phyloP scores from a whole-genome alignment of 495 filamentous ascomycete species.

The Neurospora sp. region DNA sequence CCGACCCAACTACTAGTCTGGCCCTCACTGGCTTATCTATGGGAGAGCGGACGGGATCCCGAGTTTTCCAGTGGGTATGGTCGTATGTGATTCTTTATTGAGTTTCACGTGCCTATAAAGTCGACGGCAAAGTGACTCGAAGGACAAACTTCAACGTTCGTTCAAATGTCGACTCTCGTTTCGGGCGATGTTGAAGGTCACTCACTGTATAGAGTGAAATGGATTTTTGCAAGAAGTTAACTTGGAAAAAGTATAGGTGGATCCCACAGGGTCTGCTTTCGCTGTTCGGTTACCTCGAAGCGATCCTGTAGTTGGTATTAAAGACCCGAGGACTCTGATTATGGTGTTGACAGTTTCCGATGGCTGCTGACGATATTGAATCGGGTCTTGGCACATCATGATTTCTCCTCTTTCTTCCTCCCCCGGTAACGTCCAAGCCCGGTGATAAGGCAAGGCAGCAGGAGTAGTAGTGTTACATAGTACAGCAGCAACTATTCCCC shows the following conservation, averaged over 20 bases:
- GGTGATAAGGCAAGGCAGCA: background rate
- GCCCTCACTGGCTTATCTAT: constrained; percentile 25
- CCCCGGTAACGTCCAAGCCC: background rate
- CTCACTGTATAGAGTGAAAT: no score
- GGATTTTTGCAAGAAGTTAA: no score
- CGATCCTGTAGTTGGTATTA: no score
- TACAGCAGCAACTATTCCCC: background rate
- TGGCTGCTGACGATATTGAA: background rate
- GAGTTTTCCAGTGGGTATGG: constrained; percentile 21
- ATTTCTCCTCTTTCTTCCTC: background rate
- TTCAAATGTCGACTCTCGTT: no score
- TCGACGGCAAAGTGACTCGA: no score
- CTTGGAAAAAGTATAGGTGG: no score
- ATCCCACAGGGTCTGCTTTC: no score
- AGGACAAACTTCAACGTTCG: no score
- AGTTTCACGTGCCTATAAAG: background rate
- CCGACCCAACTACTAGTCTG: constrained; percentile 25
- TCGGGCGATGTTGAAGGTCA: no score
- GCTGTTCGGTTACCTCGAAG: no score
- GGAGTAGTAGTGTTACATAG: background rate
- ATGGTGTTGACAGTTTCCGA: background rate
- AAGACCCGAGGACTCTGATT: background rate
- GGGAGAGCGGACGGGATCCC: constrained; percentile 45
- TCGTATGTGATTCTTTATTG: background rate
- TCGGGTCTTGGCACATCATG: background rate